Percentiles rank a stretch among this genome's conserved stretches.
Conservation (phyloP, 2,329 filamentous ascomycete genomes). For the Westerdykella ornata region DNA sequence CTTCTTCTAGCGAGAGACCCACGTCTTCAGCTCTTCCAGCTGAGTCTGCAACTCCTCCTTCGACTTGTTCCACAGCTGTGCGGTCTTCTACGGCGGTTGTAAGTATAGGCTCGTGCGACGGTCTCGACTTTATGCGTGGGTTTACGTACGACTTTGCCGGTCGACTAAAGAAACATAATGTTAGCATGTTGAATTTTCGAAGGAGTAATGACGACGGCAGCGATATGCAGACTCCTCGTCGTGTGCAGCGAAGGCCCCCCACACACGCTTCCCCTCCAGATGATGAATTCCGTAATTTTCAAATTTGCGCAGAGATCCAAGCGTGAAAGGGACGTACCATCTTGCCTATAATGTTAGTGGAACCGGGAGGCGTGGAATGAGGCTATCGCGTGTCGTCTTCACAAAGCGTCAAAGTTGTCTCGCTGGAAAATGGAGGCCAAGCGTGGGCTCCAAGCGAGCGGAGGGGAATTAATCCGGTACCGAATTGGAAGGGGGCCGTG, state of each 20-base stretch:
- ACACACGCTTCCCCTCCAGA: not conserved
- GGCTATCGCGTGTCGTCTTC: conserved; percentile 36
- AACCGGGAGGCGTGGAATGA: conserved; percentile 29
- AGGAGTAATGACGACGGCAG: not conserved
- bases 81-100: conserved; percentile 59
- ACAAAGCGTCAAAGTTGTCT: conserved; percentile 16
- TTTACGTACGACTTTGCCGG: conserved; percentile 54
- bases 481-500: conserved; percentile 3
- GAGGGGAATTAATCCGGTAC: conserved; percentile 1
- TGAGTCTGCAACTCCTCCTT: conserved; percentile 94
- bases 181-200: conserved; percentile 20
- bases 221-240: not conserved
- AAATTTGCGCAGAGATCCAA: not conserved
- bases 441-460: conserved; percentile 11
- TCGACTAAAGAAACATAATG: conserved; percentile 45
- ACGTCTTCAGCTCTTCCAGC: conserved; percentile 36
- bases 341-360: conserved; percentile 34
- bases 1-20: conserved; percentile 15
- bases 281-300: not conserved
- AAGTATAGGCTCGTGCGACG: conserved; percentile 32
- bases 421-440: conserved; percentile 15
- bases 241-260: not conserved
- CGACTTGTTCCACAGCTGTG: conserved; percentile 97
- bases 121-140: conserved; percentile 9
- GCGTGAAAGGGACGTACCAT: conserved; percentile 31